A percentile compares a stretch with the other conserved stretches of the same genome.
phyloP scores from a whole-genome alignment of 2,329 filamentous ascomycete species.

The Diplodia seriata region DNA sequence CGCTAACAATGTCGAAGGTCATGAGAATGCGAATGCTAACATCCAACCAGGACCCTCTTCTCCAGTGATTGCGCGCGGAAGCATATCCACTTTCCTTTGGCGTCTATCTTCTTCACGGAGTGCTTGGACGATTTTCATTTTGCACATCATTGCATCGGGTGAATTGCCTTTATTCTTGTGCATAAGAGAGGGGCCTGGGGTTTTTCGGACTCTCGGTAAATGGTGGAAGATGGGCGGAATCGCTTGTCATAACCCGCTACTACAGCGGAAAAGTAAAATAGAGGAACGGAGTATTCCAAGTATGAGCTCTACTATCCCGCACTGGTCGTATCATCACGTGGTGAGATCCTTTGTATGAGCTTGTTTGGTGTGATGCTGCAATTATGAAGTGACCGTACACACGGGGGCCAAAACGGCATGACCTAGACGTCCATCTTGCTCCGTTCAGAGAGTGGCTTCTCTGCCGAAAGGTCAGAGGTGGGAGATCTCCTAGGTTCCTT shows the following conservation, averaged over 20 bases:
- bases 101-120: background rate
- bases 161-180: background rate
- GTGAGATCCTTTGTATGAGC: background rate
- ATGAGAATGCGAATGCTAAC: background rate
- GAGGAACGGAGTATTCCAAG: background rate
- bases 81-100: background rate
- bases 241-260: background rate
- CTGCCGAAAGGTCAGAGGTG: too few relatives aligned
- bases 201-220: background rate
- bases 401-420: background rate
- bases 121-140: background rate
- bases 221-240: background rate
- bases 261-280: background rate
- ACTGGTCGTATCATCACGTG: background rate
- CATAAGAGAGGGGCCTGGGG: background rate
- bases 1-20: background rate
- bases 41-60: conserved; percentile 56
- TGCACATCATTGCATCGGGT: conserved; percentile 17
- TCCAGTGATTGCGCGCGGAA: conserved; percentile 49
- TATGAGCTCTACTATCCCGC: background rate
- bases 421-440: too few relatives aligned
- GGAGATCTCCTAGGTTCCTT: too few relatives aligned
- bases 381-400: background rate
- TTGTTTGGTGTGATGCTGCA: background rate
- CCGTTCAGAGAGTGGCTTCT: too few relatives aligned